These are phyloP conservation scores for Penicillium sp. DNA, from an alignment of 2,329 filamentous ascomycete species.

Conservation along the genomic window DNA sequence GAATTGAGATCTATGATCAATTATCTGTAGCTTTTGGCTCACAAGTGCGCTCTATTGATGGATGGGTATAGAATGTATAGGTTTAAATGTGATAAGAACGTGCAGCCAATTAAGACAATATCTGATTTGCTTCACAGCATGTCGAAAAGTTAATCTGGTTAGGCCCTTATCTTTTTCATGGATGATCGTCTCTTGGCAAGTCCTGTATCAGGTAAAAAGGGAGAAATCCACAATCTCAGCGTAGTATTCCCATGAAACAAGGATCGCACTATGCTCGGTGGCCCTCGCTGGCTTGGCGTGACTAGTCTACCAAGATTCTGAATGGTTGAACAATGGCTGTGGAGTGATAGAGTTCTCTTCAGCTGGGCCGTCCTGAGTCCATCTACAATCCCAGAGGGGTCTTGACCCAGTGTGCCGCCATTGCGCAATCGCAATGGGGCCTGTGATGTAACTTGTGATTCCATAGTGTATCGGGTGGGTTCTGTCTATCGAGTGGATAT, in stretches of 20 bases:
- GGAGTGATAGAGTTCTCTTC: background rate
- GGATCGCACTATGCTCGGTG: background rate
- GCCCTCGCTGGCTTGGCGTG: background rate
- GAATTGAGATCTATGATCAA: background rate
- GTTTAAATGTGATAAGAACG: background rate
- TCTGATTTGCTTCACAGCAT: background rate
- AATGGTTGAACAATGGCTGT: background rate
- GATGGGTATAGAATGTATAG: background rate
- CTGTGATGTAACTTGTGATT: background rate
- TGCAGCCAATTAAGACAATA: background rate
- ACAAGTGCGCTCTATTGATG: background rate
- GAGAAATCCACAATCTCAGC: background rate
- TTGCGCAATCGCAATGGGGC: background rate
- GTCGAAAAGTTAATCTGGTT: background rate
- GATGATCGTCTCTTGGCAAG: background rate
- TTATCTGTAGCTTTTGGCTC: too few species aligned
- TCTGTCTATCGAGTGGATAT: background rate
- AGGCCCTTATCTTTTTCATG: background rate
- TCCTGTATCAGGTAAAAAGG: background rate
- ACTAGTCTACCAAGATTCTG: background rate
- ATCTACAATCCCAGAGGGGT: background rate
- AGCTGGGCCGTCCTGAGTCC: background rate
- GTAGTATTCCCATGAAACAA: background rate
- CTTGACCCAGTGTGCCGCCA: background rate
- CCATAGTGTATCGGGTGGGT: background rate